phyloP scores from a whole-genome alignment of 2,329 filamentous ascomycete genomes.

The Talaromyces sp. region DNA sequence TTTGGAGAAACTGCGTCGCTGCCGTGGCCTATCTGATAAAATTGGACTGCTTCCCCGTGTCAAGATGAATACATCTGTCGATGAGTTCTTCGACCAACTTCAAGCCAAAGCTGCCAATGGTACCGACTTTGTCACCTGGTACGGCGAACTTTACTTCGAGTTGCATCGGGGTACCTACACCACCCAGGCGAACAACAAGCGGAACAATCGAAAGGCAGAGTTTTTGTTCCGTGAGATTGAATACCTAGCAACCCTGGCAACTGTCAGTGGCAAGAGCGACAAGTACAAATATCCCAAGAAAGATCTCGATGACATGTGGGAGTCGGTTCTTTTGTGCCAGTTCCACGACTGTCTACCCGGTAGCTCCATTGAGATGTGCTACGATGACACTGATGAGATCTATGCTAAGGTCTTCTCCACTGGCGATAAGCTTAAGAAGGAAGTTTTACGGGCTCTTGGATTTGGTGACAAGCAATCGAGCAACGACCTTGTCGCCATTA shows the following conservation, averaged over 20 bases:
- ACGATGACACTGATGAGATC: conserved; percentile 87
- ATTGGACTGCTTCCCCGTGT: conserved; percentile 77
- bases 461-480: conserved; percentile 44
- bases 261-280: conserved; percentile 53
- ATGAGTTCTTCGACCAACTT: conserved; percentile 85
- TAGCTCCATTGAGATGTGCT: conserved; percentile 95
- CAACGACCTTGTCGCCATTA: conserved; percentile 59
- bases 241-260: conserved; percentile 78
- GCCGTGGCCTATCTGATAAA: conserved; percentile 85
- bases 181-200: conserved; percentile 95
- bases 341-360: conserved; percentile 97
- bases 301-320: conserved; percentile 95
- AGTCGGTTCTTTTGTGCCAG: conserved; percentile 82
- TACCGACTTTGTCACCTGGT: conserved; percentile 84
- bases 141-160: conserved; percentile 96
- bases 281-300: conserved; percentile 87
- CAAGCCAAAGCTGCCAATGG: conserved; percentile 66
- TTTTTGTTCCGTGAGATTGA: conserved; percentile 82
- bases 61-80: conserved; percentile 82
- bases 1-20: conserved; percentile 87
- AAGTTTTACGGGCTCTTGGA: conserved; percentile 63
- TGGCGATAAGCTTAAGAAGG: conserved; percentile 64
- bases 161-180: conserved; percentile 96
- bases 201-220: conserved; percentile 83
- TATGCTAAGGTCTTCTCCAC: conserved; percentile 78